These are phyloP conservation scores for Kodamaea alishanica DNA, from an alignment of 1,139 yeast species.

Conservation along the genomic window DNA sequence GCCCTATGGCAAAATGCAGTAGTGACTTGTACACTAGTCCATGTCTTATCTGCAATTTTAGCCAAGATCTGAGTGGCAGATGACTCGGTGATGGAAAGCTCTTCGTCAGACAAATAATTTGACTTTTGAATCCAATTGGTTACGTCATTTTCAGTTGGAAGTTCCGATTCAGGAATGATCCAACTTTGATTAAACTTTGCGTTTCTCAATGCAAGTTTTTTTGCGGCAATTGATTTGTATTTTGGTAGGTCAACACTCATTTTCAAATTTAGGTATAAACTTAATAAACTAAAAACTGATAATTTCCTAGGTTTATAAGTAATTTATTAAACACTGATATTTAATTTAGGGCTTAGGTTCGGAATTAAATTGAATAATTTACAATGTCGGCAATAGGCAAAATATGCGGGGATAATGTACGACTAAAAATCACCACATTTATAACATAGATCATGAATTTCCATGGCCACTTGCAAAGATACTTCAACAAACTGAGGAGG, in stretches of 20 bases:
- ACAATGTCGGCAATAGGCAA: neutral
- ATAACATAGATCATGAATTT: too few species aligned
- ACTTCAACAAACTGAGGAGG: too few species aligned
- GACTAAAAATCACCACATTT: too few species aligned
- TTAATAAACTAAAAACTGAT: neutral
- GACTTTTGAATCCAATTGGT: slow-evolving; percentile 29
- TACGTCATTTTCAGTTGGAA: slow-evolving; percentile 35
- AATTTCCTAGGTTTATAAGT: too few species aligned
- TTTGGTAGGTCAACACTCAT: slow-evolving; percentile 8
- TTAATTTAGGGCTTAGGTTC: too few species aligned
- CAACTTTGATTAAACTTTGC: slow-evolving; percentile 35
- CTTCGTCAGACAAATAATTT: slow-evolving; percentile 24
- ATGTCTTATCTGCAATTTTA: slow-evolving; percentile 27
- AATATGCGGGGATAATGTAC: too few species aligned
- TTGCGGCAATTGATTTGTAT: slow-evolving; percentile 33
- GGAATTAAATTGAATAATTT: neutral
- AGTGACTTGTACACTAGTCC: slow-evolving; percentile 32
- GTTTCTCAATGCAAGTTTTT: slow-evolving; percentile 34
- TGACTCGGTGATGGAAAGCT: slow-evolving; percentile 34
- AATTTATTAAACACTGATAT: too few species aligned
- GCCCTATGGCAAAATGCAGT: slow-evolving; percentile 39
- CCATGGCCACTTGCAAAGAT: too few species aligned
- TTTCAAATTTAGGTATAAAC: neutral
- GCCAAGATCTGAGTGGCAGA: slow-evolving; percentile 33
- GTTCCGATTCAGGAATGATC: slow-evolving; percentile 32